These are phyloP conservation scores for Fusarium subtropicale DNA, from an alignment of 2,329 filamentous ascomycete genomes.

Conservation along the genomic window DNA sequence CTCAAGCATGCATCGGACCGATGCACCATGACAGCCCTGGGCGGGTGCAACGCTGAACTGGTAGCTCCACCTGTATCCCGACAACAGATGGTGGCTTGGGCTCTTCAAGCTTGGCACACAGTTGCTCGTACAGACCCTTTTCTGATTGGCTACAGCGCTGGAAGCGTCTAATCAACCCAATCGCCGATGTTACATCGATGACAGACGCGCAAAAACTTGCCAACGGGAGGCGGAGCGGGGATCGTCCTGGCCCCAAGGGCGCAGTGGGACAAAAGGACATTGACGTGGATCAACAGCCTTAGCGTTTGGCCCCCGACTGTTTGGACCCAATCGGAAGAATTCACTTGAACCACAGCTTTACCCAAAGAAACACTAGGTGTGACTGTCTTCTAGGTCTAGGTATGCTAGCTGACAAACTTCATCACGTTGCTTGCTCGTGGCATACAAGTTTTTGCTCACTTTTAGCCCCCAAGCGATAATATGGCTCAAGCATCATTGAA, in stretches of 20 bases:
- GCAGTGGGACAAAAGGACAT: conserved; percentile 49
- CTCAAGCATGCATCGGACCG: conserved; percentile 27
- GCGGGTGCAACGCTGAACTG: conserved; percentile 24
- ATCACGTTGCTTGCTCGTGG: conserved; percentile 32
- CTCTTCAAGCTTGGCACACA: conserved; percentile 28
- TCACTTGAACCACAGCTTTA: conserved; percentile 40
- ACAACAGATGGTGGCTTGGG: conserved; percentile 28
- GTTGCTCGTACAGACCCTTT: conserved; percentile 31
- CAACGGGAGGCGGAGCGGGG: conserved; percentile 25
- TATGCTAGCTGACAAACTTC: conserved; percentile 41
- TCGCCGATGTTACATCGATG: conserved; percentile 30
- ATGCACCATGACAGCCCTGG: conserved; percentile 29
- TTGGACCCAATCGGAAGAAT: conserved; percentile 50
- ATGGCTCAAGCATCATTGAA: conserved; percentile 12
- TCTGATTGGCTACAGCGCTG: conserved; percentile 20
- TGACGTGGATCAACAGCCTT: conserved; percentile 49
- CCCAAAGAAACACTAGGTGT: conserved; percentile 27
- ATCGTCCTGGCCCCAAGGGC: conserved; percentile 34
- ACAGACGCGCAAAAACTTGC: conserved; percentile 41
- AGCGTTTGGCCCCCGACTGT: conserved; percentile 40
- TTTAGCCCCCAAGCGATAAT: conserved; percentile 20
- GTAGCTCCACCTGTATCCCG: conserved; percentile 20
- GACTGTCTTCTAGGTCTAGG: conserved; percentile 32
- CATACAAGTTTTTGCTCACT: conserved; percentile 26
- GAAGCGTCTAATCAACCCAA: conserved; percentile 51